A percentile compares a stretch with the other conserved stretches of the same genome.
Conservation (phyloP, 345 rosid species). For the Viola odorata region DNA sequence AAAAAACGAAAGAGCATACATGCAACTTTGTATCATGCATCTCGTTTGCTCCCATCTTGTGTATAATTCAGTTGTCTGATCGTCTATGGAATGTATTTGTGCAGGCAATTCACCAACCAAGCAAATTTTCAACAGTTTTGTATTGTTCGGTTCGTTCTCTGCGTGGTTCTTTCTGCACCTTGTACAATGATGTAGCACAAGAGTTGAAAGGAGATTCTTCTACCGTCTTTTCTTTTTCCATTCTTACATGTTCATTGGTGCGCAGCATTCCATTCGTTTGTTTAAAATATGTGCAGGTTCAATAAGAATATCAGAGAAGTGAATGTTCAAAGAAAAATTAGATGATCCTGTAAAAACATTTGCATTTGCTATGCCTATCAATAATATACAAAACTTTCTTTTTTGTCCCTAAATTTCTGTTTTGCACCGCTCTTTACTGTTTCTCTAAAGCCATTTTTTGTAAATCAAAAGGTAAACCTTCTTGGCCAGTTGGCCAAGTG, state of each 20-base stretch:
- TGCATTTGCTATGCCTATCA: background rate
- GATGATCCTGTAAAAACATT: slow-evolving; percentile 3
- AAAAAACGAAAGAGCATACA: too few relatives aligned
- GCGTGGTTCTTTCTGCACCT: slow-evolving; percentile 25
- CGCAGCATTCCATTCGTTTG: slow-evolving; percentile 14
- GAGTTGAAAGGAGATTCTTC: slow-evolving; percentile 11
- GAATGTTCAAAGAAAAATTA: background rate
- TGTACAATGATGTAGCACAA: slow-evolving; percentile 12
- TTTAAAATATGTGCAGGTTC: slow-evolving; percentile 7
- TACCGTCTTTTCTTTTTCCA: background rate
- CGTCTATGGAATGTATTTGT: background rate
- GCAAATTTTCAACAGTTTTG: slow-evolving; percentile 16
- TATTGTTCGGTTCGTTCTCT: slow-evolving; percentile 24
- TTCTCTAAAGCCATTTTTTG: slow-evolving; percentile 45
- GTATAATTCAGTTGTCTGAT: too few relatives aligned
- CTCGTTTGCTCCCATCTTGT: slow-evolving; percentile 3
- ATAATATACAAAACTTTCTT: slow-evolving; percentile 8
- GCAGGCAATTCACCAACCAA: slow-evolving; percentile 38
- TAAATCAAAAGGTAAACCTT: slow-evolving; percentile 44
- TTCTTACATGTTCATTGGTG: background rate
- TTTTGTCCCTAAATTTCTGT: background rate
- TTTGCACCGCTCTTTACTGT: background rate
- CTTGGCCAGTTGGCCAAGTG: slow-evolving; percentile 58
- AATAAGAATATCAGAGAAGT: slow-evolving; percentile 3
- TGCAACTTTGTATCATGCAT: background rate